Evolutionary conservation across 192 early-diverging fungal genomes (phyloP), one percentile per base, ranked within the genome.

Genomic region (Backusella parvicylindrica): DNA sequence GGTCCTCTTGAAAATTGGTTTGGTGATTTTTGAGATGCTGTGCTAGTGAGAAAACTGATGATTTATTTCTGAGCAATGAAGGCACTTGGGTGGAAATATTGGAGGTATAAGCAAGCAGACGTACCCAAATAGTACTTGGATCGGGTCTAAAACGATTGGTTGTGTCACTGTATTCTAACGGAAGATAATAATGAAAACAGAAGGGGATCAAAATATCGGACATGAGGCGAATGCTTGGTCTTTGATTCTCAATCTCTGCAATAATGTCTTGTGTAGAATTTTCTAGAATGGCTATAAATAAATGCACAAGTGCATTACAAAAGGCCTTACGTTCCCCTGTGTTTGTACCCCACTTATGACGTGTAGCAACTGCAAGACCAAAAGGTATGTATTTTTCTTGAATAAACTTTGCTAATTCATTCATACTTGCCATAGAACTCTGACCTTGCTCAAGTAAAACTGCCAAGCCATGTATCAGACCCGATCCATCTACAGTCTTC

Each of bases 141-240:
- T 77, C 73, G 23, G 36, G 31, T 38, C 71, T 18, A 28, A 28
- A 65, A 23, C 33, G n/a, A 26, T 50, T 21, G 33, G 40, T 21
- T 7, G 38, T 47, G 63, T 71, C 38, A 18, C 43, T 75, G 50
- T 50, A 70, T 18, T 74, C 75, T 28, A 64, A 56, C 12, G 73
- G 32, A 1, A 81, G 74, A 67, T 83, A 78, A 65, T 84, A 88
- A 37, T 86, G 80, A 15, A 87, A 72, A 31, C 82, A 85, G 36
- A 86, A 73, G 0, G 88, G 88, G 28, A 86, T 82, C 1, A 89
- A 38, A 56, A 89, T 79, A 28, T 84, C 81, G 7, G 79, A 84
- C 41, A 89, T 85, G 11, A 89, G 53, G 3, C 72, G 63, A 32
- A 84, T 67, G 3, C 85, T 80, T 18, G 85, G 81, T 15, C 70